Evolutionary conservation across 2,329 filamentous ascomycete species (phyloP).

Genomic region (Fusarium odoratissimum): DNA sequence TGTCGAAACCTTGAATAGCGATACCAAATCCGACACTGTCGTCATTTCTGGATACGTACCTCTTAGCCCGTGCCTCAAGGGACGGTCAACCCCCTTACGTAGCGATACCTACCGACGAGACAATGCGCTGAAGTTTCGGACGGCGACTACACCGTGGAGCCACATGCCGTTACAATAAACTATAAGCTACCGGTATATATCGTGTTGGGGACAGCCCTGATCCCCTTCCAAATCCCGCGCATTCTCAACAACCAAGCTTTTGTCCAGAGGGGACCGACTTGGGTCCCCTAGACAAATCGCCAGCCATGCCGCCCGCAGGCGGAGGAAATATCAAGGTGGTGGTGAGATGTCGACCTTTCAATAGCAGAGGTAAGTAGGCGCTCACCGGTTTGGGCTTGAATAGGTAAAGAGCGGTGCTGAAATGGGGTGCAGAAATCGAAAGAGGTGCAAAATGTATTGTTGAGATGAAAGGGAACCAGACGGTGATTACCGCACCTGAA

Average conservation of each 20-base stretch:
- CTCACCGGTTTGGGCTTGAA: background rate
- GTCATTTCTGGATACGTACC: constrained; percentile 44
- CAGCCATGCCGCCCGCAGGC: constrained; percentile 64
- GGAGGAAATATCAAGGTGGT: constrained; percentile 99
- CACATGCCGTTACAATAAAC: constrained; percentile 31
- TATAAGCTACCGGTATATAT: constrained; percentile 14
- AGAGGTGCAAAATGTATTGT: constrained; percentile 96
- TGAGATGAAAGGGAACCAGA: constrained; percentile 94
- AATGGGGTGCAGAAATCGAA: constrained; percentile 76
- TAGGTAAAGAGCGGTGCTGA: constrained; percentile 33
- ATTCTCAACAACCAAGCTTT: constrained; percentile 41
- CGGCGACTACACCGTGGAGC: constrained; percentile 33
- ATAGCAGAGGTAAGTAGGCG: constrained; percentile 79
- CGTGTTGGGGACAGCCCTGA: constrained; percentile 15
- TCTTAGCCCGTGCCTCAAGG: constrained; percentile 28
- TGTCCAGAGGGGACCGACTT: constrained; percentile 49
- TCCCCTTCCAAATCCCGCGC: constrained; percentile 41
- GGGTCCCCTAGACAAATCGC: constrained; percentile 51
- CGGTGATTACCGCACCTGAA: constrained; percentile 80
- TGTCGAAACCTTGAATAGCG: constrained; percentile 12
- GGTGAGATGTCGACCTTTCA: constrained; percentile 95
- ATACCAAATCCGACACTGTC: constrained; percentile 32
- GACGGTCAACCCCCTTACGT: constrained; percentile 29
- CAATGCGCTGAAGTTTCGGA: constrained; percentile 41
- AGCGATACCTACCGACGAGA: constrained; percentile 30